Conservation (phyloP, 371 early-diverging fungal genomes). For the Lichtheimia hyalospora region DNA sequence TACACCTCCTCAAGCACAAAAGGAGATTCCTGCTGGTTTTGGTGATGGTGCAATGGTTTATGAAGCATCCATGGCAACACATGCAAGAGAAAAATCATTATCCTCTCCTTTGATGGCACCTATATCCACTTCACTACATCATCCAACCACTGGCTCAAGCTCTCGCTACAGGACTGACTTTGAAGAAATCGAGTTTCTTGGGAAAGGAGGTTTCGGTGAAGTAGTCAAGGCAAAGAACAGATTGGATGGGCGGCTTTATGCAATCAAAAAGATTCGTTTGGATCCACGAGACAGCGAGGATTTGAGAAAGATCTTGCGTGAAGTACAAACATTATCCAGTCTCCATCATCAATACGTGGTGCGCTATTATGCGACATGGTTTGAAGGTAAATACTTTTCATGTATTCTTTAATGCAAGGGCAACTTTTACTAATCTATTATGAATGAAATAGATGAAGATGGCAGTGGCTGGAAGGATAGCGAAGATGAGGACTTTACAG, state of each 20-base stretch:
- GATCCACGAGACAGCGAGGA: slow-evolving; percentile 78
- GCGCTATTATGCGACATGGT: slow-evolving; percentile 94
- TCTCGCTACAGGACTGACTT: slow-evolving; percentile 88
- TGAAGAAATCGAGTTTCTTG: slow-evolving; percentile 91
- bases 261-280: slow-evolving; percentile 84
- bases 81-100: not conserved
- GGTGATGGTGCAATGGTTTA: not conserved
- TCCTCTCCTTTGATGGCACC: slow-evolving; percentile 1
- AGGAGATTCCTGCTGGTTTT: not conserved
- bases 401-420: not conserved
- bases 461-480: slow-evolving; percentile 51
- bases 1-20: not conserved
- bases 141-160: slow-evolving; percentile 2
- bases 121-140: not conserved
- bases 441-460: slow-evolving; percentile 36
- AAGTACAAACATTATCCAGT: slow-evolving; percentile 88
- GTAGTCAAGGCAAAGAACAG: slow-evolving; percentile 91
- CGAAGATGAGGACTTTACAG: slow-evolving; percentile 32
- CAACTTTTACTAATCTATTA: not conserved
- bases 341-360: slow-evolving; percentile 92
- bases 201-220: slow-evolving; percentile 92
- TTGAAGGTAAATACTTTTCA: slow-evolving; percentile 62
- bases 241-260: slow-evolving; percentile 85
- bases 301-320: slow-evolving; percentile 81
- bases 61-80: slow-evolving; percentile 10